Base-by-base conservation (phyloP, 176 grass and related monocot genomes). In the Zoysia pacifica region DNA sequence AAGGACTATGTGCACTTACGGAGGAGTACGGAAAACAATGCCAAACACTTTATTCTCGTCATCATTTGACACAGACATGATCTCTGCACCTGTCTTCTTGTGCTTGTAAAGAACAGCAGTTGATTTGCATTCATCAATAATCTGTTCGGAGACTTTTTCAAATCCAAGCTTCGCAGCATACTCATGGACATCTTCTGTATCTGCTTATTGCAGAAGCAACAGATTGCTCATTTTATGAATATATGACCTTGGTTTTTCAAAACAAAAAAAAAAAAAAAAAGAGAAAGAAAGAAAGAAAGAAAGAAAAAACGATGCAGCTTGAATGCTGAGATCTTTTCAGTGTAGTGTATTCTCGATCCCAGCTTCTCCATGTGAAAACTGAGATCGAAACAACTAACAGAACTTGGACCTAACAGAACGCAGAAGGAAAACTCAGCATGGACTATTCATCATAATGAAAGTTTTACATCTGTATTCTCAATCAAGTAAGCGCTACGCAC, bases 31-130 rank as follows among this genome's bases (percentile, higher is more conserved):
- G 65, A 95, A 99, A 51, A 99, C 96, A 79, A 99, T 91, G 65
- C 92, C 96, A 12, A 99, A 99, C 18, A 95, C 96, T 89, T 95
- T 99, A 70, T 99, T 99, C 82, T 91, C 96, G 56, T 99, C 96
- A 0, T 91, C 90, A 28, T 99, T 99, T 80, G 81, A 84, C 60
- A 99, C 78, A 51, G 92, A 99, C 96, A 99, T 95, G 77, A 99
- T 84, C 84, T 99, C 88, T 71, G 93, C 79, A 1, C 96, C 96
- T 0, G 96, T 99, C 88, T 93, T 95, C 84, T 91, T 99, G 82
- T 99, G 96, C 88, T 86, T 95, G 79, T 95, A 99, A 62, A 95
- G 88, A 77, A 91, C 86, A 76, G 88, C 90, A 83, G 73, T 74
- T 48, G 90, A 95, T 93, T 95, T 99, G 84, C 96, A 99, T 82